A percentile compares a stretch with the other conserved stretches of the same genome.
Conservation (phyloP, 75 land plant genomes). For the Pseudotsuga menziesii region DNA sequence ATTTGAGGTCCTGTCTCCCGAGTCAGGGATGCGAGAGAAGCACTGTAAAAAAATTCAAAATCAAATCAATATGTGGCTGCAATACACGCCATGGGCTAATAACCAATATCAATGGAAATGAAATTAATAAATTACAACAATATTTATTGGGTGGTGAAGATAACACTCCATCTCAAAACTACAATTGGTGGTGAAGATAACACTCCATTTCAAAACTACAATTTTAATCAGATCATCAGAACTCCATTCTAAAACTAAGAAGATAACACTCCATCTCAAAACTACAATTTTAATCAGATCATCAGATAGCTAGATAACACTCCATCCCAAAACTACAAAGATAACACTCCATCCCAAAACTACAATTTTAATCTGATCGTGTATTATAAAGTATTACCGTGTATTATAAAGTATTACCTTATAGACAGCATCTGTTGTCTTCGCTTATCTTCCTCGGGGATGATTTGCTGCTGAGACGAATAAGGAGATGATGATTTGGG, state of each 20-base stretch:
- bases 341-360: neutral
- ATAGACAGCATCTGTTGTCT: constrained; percentile 42
- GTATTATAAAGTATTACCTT: constrained; percentile 11
- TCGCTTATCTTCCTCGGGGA: constrained; percentile 23
- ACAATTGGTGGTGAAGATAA: too few relatives aligned
- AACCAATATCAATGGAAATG: too few relatives aligned
- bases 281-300: too few relatives aligned
- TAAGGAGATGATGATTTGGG: constrained; percentile 12
- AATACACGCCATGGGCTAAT: neutral
- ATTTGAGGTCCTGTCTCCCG: constrained; percentile 46
- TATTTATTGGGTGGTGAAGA: too few relatives aligned
- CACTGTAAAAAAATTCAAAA: constrained; percentile 18
- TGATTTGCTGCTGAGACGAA: constrained; percentile 3
- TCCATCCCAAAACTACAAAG: too few relatives aligned
- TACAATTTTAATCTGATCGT: too few relatives aligned
- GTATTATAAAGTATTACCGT: too few relatives aligned
- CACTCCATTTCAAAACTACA: neutral
- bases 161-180: too few relatives aligned
- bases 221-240: too few relatives aligned
- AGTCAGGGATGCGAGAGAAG: constrained; percentile 43
- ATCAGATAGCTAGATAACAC: too few relatives aligned
- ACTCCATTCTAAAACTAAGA: too few relatives aligned
- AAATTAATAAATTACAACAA: too few relatives aligned
- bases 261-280: neutral
- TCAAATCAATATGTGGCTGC: neutral